Base-by-base conservation (phyloP, 2,329 filamentous ascomycete species). In the Hypoxylon sp. region DNA sequence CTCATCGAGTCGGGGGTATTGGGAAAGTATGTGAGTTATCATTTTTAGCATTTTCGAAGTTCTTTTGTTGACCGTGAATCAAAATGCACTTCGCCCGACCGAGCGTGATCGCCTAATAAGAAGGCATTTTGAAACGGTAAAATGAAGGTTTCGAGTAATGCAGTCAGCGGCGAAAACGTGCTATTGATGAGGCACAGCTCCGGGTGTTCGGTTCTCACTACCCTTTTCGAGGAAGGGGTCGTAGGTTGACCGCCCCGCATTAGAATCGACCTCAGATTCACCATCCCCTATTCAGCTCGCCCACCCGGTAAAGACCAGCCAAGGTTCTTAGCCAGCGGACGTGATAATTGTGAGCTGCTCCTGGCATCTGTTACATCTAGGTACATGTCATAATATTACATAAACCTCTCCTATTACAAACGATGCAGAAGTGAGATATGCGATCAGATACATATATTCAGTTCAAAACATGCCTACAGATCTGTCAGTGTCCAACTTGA, bases 1-100 rank as follows among this genome's bases (percentile, higher is more conserved):
- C 56, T 55, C 42, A 14, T 50, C 14, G 52, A 56, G n/a, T 8
- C 57, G 42, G 16, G 65, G 65, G 36, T 67, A 67, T 20, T 16
- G 11, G 8, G 51, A 26, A 28, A 54, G 46, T 2, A 45, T 48
- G 32, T 61, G 9, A 1, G 38, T 4, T 11, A 67, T 24, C 18
- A 32, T 2, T 8, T 28, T 28, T 11, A 61, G 50, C 61, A 67
- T 61, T 18, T 48, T 40, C 30, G 40, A 24, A 24, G 49, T 28
- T 14, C 28, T 20, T 36, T 33, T 14, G 20, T 20, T 14, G 42
- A 12, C 8, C 18, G 20, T 22, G 12, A 11, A 24, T 46, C n/a
- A 11, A 16, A 36, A 46, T 26, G 3, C 8, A 30, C 20, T 48
- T 22, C 11, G 24, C 11, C 36, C 8, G 18, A 38, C 48, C 16